Evolutionary conservation across 768 basidiomycete species (phyloP), one percentile per base, ranked within the genome.

Genomic region (Phlebiopsis flavidoalba): DNA sequence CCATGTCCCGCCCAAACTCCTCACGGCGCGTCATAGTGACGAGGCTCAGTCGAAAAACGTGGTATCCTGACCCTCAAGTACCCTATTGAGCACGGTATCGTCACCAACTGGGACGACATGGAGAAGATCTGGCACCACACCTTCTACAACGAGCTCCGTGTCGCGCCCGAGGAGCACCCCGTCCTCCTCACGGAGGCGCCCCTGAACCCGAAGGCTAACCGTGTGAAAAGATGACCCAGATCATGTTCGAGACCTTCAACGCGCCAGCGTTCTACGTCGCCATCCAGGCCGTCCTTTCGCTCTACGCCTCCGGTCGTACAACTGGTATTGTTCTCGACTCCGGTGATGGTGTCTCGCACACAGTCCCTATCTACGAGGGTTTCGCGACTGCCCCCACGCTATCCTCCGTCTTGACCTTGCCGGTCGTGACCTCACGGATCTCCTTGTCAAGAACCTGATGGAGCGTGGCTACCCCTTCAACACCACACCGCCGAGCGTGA

Each of bases 161-260:
- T 95, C 67, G 92, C 91, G 4, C 92, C 93, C 31, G 91, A 95
- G 75, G 91, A 93, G 79, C 91, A 94, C 80, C 93, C 93, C 64
- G 88, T 94, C 67, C 82, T 95, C 60, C 81, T 94, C 72, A 95
- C 93, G 63, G 93, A 95, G 76, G 93, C 93, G 31, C 92, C 93
- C 19, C 83, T 93, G 66, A 95, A 95, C 80, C 92, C 93, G 67
- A 94, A 94, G 79, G 88, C 88, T 59, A 94, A 94, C 79, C 79
- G 92, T 69, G n/a, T 31, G 92, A 93, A 80, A 92, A 93, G 83
- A 93, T 90, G 88, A 93, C 91, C 64, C 91, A 95, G 75, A 93
- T 93, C 84, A 93, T 94, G 91, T 95, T 95, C 75, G 92, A 95
- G 79, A 95, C 92, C 12, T 94, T 94, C 84, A 94, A 93, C 74